phyloP scores from a whole-genome alignment of 108 stramenopile species.

The Cylindrotheca fusiformis region DNA sequence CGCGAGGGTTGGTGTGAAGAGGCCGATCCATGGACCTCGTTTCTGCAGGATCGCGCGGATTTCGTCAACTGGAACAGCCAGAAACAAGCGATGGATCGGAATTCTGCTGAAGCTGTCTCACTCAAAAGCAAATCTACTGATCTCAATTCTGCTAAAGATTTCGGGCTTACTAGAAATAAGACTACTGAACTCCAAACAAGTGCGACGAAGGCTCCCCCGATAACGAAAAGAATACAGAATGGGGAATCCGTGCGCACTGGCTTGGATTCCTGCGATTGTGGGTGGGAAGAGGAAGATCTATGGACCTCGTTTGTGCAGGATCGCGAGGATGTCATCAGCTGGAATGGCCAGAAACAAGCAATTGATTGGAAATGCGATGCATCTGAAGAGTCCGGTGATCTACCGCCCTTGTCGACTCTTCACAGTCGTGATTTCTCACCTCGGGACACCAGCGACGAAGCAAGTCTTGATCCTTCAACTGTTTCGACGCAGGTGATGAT shows the following conservation, averaged over 20 bases:
- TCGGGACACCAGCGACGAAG: background rate
- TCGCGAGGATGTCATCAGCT: background rate
- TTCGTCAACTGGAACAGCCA: background rate
- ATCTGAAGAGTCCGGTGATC: background rate
- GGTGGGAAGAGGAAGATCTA: background rate
- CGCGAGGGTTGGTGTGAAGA: background rate
- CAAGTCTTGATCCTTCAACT: background rate
- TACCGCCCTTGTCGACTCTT: background rate
- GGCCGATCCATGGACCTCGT: background rate
- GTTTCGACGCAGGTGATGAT: no score
- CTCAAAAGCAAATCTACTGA: no score
- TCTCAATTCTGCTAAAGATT: no score
- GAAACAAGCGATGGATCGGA: background rate
- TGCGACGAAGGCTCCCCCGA: no score
- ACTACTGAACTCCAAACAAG: no score
- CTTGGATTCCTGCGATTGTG: background rate
- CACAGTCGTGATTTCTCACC: background rate
- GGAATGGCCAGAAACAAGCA: background rate
- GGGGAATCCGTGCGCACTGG: background rate
- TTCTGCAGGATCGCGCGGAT: background rate
- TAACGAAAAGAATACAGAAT: no score
- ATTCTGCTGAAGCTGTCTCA: no score
- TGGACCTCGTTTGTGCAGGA: background rate
- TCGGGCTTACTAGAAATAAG: no score
- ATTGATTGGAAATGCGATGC: background rate